Evolutionary conservation across 2,329 filamentous ascomycete species (phyloP), one percentile per base, ranked within the genome.

Genomic region (Cytospora schulzeri): DNA sequence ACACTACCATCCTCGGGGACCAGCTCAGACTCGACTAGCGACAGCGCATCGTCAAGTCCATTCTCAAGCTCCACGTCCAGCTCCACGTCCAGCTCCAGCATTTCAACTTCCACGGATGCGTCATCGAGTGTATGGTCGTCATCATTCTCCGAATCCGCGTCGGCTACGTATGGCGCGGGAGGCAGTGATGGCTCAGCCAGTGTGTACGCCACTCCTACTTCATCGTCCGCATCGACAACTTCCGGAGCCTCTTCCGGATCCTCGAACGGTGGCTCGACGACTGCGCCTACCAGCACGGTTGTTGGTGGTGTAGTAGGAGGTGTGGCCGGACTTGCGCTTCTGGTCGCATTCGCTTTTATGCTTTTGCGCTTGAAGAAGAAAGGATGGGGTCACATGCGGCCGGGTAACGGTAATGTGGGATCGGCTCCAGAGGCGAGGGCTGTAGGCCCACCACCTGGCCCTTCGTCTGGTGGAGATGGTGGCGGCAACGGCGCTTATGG

Each of bases 281-380:
- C 52, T 26, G 33, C 73, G 5, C 71, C 75, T 7, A 72, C 74
- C 1, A 73, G 71, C 26, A 74, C 76, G 11, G 71, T 88, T 31
- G 83, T 85, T 9, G 85, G 85, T 0, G 81, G 85, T 35, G 83
- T 88, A 1, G 77, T 87, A 22, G 85, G 85, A 26, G 79, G 83
- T 50, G 72, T 89, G 35, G 86, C 86, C 19, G 87, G 86, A 22
- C 73, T 85, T 1, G 85, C 85, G 15, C 76, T 88, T 54, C 72
- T 89, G 57, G 74, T 85, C 4, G 72, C 88, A 5, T 72, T 88
- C 24, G 72, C 85, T 7, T 73, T 88, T 63, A 76, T 83, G 65
- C 69, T 83, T n/a, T 71, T 88, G 52, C 79, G 80, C 68, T 85
- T 83, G 77, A 86, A 81, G 78, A 87, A 82, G 71, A 79, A 78